Evolutionary conservation across 441 rosid species (phyloP), one percentile per base, ranked within the genome.

Genomic region (Mallotus japonicus): DNA sequence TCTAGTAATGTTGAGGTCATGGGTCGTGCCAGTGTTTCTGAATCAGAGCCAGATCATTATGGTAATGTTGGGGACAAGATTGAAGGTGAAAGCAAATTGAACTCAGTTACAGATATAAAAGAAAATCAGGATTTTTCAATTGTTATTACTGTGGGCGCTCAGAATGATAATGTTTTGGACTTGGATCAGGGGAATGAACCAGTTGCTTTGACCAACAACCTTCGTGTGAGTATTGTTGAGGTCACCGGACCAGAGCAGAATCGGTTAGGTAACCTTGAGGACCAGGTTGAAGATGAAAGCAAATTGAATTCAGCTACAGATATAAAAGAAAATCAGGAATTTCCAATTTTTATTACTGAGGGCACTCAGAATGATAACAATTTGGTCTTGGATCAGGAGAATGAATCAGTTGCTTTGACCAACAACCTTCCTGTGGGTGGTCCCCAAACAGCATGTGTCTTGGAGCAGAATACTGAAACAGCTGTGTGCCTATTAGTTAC

Each of bases 321-420:
- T 67, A 17, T 11, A 32, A 55, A 49, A 17, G 69, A 54, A 68
- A 47, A 70, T 17, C 70, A 63, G 20, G 63, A 54, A n/a, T 75
- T 56, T 46, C 56, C n/a, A 16, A 0, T 40, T 55, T 15, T 37
- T 13, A 15, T 62, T 53, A 53, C 5, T 1, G 63, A 40, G 17
- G 19, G 9, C 32, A 19, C 19, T 70, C 46, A 8, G 56, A 44
- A 11, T 50, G 61, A 63, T 64, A 54, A 24, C 32, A 40, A 32
- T 60, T 37, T 76, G 71, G 83, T 80, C 68, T 78, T 76, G 72
- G 73, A 72, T 71, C 78, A 72, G 34, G 73, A 59, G 76, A 69
- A 50, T 53, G 75, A 77, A 76, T 67, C 75, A 19, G 67, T 44
- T 4, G 79, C 70, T 60, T 49, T 62, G 65, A 72, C 73, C 68